phyloP scores from a whole-genome alignment of 345 rosid species.

The Acer campestre region DNA sequence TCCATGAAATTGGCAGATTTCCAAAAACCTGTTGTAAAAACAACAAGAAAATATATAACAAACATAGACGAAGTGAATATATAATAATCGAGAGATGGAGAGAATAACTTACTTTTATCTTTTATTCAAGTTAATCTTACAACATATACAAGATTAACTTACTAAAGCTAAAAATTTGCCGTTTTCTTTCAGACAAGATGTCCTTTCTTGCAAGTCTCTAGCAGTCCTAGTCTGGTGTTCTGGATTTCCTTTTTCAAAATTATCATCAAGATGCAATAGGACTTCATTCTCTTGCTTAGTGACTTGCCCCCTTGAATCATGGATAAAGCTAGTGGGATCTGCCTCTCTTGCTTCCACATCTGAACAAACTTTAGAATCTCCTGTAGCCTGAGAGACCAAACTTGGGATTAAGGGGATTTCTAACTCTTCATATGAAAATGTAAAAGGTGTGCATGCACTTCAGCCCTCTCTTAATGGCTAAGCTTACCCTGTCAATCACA shows the following conservation, averaged over 20 bases:
- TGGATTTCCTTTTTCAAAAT: constrained; percentile 22
- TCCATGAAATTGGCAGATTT: constrained; percentile 54
- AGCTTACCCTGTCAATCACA: constrained; percentile 35
- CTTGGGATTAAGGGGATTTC: constrained; percentile 25
- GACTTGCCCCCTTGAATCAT: constrained; percentile 29
- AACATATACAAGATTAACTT: too few relatives aligned
- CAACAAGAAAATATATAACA: too few relatives aligned
- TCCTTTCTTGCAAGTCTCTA: constrained; percentile 15
- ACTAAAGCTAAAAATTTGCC: constrained; percentile 30
- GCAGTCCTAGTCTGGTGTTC: constrained; percentile 10
- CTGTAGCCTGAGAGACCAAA: constrained; percentile 18
- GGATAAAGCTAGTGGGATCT: constrained; percentile 30
- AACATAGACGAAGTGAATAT: too few relatives aligned
- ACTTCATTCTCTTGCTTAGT: constrained; percentile 34
- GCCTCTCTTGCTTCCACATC: constrained; percentile 40
- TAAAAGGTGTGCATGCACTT: constrained; percentile 17
- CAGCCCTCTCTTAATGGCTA: constrained; percentile 24
- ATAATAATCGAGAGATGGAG: too few relatives aligned
- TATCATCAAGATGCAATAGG: constrained; percentile 28
- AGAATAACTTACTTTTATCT: too few relatives aligned
- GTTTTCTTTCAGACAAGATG: constrained; percentile 26
- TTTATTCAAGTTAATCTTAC: too few relatives aligned
- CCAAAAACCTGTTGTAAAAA: constrained; percentile 23
- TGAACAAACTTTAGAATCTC: constrained; percentile 36
- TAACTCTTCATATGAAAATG: constrained; percentile 22